A percentile compares a stretch with the other conserved stretches of the same genome.
Conservation (phyloP, 2,329 filamentous ascomycete species). For the Corniculantispora saksenae region DNA sequence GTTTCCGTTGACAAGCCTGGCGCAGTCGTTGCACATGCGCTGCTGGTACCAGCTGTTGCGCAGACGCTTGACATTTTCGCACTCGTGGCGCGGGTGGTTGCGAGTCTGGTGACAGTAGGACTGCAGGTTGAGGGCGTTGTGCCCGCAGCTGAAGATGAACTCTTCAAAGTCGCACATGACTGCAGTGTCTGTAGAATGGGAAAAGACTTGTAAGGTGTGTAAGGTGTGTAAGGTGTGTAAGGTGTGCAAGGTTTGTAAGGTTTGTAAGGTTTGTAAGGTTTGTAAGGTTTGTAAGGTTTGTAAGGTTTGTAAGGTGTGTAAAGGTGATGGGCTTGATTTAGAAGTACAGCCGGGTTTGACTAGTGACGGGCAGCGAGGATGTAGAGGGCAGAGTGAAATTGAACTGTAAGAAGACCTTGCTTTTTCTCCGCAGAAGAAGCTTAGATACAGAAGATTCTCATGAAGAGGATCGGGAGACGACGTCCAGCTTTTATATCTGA, state of each 20-base stretch:
- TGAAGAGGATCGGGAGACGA: neutral
- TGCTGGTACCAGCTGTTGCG: slow-evolving; percentile 59
- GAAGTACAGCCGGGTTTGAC: no score
- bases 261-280: no score
- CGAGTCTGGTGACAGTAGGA: slow-evolving; percentile 75
- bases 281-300: no score
- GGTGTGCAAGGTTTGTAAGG: no score
- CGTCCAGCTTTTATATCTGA: slow-evolving; percentile 1
- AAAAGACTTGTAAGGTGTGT: neutral
- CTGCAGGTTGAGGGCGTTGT: slow-evolving; percentile 60
- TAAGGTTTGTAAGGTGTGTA: no score
- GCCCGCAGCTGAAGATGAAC: slow-evolving; percentile 66
- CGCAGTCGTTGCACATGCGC: slow-evolving; percentile 1
- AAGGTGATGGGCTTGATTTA: no score
- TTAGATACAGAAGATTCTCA: neutral
- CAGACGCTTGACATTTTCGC: slow-evolving; percentile 66
- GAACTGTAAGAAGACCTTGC: no score
- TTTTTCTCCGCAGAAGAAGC: neutral
- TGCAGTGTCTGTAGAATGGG: neutral
- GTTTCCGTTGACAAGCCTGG: neutral
- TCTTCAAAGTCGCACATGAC: slow-evolving; percentile 69
- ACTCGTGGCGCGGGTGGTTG: slow-evolving; percentile 70
- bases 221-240: no score
- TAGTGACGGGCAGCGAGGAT: neutral
- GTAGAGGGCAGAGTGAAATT: neutral